Conservation (phyloP, 257 asterid species). For the Primulina eburnea region DNA sequence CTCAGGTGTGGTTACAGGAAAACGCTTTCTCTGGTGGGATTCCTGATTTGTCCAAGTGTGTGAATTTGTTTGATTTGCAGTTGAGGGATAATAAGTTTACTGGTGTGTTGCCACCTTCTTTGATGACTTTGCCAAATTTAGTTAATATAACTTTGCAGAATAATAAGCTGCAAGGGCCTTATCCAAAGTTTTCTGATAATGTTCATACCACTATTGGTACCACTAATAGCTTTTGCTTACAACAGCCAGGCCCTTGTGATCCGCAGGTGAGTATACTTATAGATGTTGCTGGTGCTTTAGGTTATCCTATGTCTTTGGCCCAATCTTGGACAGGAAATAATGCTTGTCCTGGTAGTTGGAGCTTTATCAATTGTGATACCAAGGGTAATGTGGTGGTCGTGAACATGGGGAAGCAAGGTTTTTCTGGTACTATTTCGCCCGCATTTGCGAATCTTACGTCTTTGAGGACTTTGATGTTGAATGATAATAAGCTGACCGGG, state of each 20-base stretch:
- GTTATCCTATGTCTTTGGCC: slow-evolving; percentile 69
- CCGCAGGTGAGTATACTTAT: slow-evolving; percentile 74
- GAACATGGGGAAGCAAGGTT: slow-evolving; percentile 49
- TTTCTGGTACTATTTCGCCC: slow-evolving; percentile 71
- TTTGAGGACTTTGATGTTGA: slow-evolving; percentile 65
- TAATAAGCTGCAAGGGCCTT: slow-evolving; percentile 76
- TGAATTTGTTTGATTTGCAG: slow-evolving; percentile 65
- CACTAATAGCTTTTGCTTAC: slow-evolving; percentile 65
- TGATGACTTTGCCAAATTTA: slow-evolving; percentile 49
- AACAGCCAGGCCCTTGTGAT: slow-evolving; percentile 74
- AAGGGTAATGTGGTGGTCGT: slow-evolving; percentile 54
- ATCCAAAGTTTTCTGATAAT: slow-evolving; percentile 40
- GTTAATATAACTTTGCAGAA: slow-evolving; percentile 59
- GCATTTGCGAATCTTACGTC: slow-evolving; percentile 65
- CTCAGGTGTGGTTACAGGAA: slow-evolving; percentile 82
- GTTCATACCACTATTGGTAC: slow-evolving; percentile 32
- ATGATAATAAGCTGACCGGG: slow-evolving; percentile 71
- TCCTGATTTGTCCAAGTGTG: slow-evolving; percentile 77
- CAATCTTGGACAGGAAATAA: slow-evolving; percentile 76
- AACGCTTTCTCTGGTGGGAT: slow-evolving; percentile 72
- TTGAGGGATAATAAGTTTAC: slow-evolving; percentile 76
- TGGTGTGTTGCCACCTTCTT: slow-evolving; percentile 63
- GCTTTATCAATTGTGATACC: slow-evolving; percentile 60
- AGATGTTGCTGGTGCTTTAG: slow-evolving; percentile 68
- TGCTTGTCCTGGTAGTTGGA: slow-evolving; percentile 65